These are phyloP conservation scores for Symbiodinium pilosum DNA, from an alignment of 73 alveolate genomes.

Conservation along the genomic window DNA sequence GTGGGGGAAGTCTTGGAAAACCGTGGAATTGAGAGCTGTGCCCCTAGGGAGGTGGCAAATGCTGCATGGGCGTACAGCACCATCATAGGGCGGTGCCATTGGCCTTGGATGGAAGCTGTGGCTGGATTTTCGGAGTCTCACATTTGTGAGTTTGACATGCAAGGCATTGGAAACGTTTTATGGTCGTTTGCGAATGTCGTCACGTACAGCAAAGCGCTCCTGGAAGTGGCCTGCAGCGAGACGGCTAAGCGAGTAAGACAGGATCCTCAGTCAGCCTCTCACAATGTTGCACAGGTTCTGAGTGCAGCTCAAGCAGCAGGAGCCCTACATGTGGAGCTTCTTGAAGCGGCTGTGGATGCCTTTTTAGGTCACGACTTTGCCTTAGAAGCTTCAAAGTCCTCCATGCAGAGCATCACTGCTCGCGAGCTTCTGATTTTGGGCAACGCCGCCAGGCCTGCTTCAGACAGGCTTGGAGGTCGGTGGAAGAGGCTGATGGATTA, in stretches of 20 bases:
- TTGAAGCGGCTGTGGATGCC: constrained; percentile 30
- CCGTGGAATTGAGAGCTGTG: constrained; percentile 70
- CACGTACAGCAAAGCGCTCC: constrained; percentile 13
- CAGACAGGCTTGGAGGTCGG: neutral
- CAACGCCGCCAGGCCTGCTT: constrained; percentile 48
- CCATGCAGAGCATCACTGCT: neutral
- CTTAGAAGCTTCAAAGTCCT: neutral
- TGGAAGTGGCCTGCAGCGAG: constrained; percentile 32
- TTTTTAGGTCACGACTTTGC: neutral
- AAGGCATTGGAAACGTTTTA: constrained; percentile 61
- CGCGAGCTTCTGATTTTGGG: constrained; percentile 57
- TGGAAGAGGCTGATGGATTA: neutral
- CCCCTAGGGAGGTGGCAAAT: constrained; percentile 76
- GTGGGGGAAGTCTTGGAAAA: constrained; percentile 30
- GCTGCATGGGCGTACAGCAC: constrained; percentile 92
- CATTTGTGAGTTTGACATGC: constrained; percentile 55
- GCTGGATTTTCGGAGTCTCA: constrained; percentile 31
- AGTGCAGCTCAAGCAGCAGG: constrained; percentile 49
- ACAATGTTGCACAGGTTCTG: constrained; percentile 69
- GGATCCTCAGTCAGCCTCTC: neutral
- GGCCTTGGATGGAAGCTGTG: constrained; percentile 67
- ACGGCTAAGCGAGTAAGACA: constrained; percentile 45
- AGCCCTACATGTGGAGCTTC: neutral
- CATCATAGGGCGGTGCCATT: constrained; percentile 83
- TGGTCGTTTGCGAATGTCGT: constrained; percentile 77